Base-by-base conservation (phyloP, 2,329 filamentous ascomycete species). In the Endocalyx cinctus region DNA sequence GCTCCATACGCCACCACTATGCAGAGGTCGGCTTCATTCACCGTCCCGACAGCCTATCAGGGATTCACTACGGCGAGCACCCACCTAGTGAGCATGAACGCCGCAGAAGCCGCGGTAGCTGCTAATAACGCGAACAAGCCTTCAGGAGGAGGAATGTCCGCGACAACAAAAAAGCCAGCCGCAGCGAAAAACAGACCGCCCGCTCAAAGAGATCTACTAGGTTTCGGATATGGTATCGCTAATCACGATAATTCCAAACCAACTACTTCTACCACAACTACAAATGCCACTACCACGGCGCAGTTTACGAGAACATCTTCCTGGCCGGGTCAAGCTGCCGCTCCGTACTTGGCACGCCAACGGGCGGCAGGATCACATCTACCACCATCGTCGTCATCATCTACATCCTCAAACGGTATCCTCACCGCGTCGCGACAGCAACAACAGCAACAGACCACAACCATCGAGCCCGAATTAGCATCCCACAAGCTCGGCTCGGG, bases 61-160 rank as follows among this genome's bases (percentile, higher is more conserved):
- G 78, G 75, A 0, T 85, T 86, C 43, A 76, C 74, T n/a, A 75
- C 74, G 8, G 77, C 79, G 3, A 69, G 70, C 8, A 63, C 70
- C 14, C 77, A 81, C 44, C 70, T 69, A 33, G 58, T 61, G 3
- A 59, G 54, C 7, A 51, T 69, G 13, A 38, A 54, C 17, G 57
- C 57, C 2, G 55, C 63, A 6, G 50, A 68, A n/a, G 35, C 51
- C n/a, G 54, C 55, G 1, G 57, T 63, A 17, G 57, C 59, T 32
- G 56, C 50, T 1, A 55, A 46, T 15, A 37, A 29, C 16, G 45
- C 52, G 12, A 45, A 54, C 4, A 46, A 47, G 4, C 37, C 13
- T 39, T 39, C 25, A 38, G 34, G 41, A 34, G 31, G 31, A 41
- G 32, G 31, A 35, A 25, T 25, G 23, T 14, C 11, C 17, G 32